Evolutionary conservation across 2,329 filamentous ascomycete species (phyloP).

Genomic region (Ceratocystiopsis brevicomis): DNA sequence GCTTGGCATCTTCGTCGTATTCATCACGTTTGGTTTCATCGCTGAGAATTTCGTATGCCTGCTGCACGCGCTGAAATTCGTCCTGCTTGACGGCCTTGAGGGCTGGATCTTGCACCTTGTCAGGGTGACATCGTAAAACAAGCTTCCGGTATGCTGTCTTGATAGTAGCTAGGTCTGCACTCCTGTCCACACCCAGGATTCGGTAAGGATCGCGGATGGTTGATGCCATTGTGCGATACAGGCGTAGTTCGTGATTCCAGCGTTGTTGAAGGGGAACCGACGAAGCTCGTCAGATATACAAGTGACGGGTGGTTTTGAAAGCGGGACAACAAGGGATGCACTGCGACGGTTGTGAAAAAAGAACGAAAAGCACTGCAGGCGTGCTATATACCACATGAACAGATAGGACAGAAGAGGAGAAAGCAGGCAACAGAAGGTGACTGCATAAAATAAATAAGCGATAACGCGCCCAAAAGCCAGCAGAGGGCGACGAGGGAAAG

Average conservation of each 20-base stretch:
- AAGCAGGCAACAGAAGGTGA: too few relatives aligned
- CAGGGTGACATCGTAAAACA: slow-evolving; percentile 73
- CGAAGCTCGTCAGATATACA: too few relatives aligned
- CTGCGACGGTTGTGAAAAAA: too few relatives aligned
- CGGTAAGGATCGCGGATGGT: slow-evolving; percentile 59
- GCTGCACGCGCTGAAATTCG: slow-evolving; percentile 81
- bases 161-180: slow-evolving; percentile 53
- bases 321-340: too few relatives aligned
- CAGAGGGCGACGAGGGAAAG: too few relatives aligned
- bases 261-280: too few relatives aligned
- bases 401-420: too few relatives aligned
- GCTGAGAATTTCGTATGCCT: slow-evolving; percentile 78
- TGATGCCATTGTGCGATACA: slow-evolving; percentile 26
- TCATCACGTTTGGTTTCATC: slow-evolving; percentile 52
- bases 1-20: slow-evolving; percentile 59
- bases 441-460: too few relatives aligned
- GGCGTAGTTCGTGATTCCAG: not conserved
- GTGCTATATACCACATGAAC: too few relatives aligned
- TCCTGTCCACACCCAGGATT: slow-evolving; percentile 52
- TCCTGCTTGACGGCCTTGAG: slow-evolving; percentile 63
- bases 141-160: slow-evolving; percentile 69
- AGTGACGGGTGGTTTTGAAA: too few relatives aligned
- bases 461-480: too few relatives aligned
- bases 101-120: slow-evolving; percentile 66
- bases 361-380: too few relatives aligned